A percentile compares a stretch with the other conserved stretches of the same genome.
phyloP scores from a whole-genome alignment of 192 early-diverging fungal species.

The Funneliformis geosporum region DNA sequence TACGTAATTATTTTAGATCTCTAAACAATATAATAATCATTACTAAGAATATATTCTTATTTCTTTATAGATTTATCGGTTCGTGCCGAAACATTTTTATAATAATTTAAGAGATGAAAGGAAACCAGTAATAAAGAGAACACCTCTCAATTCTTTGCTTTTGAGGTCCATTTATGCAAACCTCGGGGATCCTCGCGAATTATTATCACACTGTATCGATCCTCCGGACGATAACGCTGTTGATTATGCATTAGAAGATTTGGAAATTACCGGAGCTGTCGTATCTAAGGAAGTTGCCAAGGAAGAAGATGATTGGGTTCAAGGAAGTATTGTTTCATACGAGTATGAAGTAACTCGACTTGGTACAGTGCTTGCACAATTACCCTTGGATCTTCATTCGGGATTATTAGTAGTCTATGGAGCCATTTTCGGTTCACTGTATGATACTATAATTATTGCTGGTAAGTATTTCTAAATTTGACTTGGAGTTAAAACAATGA shows the following conservation, averaged over 20 bases:
- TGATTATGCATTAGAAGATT: conserved; percentile 35
- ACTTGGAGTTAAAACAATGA: not conserved
- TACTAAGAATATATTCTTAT: not conserved
- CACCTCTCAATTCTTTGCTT: conserved; percentile 32
- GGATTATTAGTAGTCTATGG: conserved; percentile 37
- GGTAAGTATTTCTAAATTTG: not conserved
- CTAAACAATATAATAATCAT: not conserved
- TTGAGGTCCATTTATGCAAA: conserved; percentile 35
- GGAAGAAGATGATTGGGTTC: conserved; percentile 10
- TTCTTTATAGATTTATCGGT: conserved; percentile 34
- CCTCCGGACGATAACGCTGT: conserved; percentile 33
- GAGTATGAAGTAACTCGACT: conserved; percentile 36
- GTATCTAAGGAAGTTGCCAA: not conserved
- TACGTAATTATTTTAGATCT: not conserved
- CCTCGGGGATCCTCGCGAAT: conserved; percentile 30
- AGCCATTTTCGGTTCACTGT: conserved; percentile 29
- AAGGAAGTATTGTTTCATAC: not conserved
- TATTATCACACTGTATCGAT: conserved; percentile 33
- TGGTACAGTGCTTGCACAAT: conserved; percentile 33
- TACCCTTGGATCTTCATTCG: conserved; percentile 35
- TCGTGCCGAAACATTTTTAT: conserved; percentile 33
- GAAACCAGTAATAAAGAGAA: conserved; percentile 36
- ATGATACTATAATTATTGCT: conserved; percentile 34
- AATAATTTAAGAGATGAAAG: conserved; percentile 27
- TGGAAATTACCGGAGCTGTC: conserved; percentile 34